Percentiles rank a stretch among this genome's conserved stretches.
These are phyloP conservation scores for Phlyctochytrium planicorne DNA, from an alignment of 192 early-diverging fungal species.

Conservation along the genomic window DNA sequence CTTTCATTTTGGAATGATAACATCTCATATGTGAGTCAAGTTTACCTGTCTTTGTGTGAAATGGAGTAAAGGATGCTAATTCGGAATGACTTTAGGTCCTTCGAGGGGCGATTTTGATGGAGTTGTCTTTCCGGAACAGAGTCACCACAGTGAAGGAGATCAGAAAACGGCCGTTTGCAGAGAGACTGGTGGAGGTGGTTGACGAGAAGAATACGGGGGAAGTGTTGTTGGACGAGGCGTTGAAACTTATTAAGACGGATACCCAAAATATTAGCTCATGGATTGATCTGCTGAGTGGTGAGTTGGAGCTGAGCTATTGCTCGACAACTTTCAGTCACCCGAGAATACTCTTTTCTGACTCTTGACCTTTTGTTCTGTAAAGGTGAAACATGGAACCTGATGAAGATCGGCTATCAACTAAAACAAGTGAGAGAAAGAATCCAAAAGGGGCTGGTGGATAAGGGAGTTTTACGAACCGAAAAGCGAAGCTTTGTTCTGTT, in stretches of 20 bases:
- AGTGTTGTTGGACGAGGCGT: slow-evolving; percentile 92
- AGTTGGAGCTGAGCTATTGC: slow-evolving; percentile 11
- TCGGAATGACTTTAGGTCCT: slow-evolving; percentile 60
- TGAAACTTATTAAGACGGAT: slow-evolving; percentile 87
- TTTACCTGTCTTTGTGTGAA: not conserved
- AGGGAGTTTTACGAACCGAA: slow-evolving; percentile 93
- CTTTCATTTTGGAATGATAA: slow-evolving; percentile 99
- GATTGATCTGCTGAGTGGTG: slow-evolving; percentile 98
- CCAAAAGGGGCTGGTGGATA: slow-evolving; percentile 97
- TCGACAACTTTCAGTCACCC: not conserved
- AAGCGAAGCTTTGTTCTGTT: slow-evolving; percentile 95
- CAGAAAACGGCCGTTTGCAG: slow-evolving; percentile 73
- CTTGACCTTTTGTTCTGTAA: slow-evolving; percentile 10
- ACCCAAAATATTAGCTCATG: slow-evolving; percentile 84
- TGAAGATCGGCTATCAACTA: slow-evolving; percentile 95
- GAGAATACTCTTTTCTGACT: no score
- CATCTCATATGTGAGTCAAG: slow-evolving; percentile 76
- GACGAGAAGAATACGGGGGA: slow-evolving; percentile 86
- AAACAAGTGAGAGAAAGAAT: slow-evolving; percentile 97
- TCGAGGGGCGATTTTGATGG: slow-evolving; percentile 93
- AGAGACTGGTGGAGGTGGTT: slow-evolving; percentile 80
- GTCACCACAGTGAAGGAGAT: slow-evolving; percentile 84
- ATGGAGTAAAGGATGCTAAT: not conserved
- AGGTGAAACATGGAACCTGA: slow-evolving; percentile 99
- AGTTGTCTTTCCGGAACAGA: slow-evolving; percentile 88